Percentiles rank a stretch among this genome's conserved stretches.
phyloP scores from a whole-genome alignment of 805 yeast species.

The Candida pseudofarinosa region DNA sequence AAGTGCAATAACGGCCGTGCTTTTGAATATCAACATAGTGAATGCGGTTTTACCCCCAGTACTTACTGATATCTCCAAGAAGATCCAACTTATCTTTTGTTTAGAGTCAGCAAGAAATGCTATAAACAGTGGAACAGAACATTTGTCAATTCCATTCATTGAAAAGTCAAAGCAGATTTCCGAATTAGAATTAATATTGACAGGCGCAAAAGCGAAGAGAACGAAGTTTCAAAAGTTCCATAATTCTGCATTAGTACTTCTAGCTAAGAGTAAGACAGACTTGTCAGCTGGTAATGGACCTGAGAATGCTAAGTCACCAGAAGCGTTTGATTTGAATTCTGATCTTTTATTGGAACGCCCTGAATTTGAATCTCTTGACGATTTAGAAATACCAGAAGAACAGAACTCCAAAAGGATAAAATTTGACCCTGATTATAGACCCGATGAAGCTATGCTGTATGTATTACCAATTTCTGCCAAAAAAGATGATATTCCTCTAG shows the following conservation, averaged over 20 bases:
- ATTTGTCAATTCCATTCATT: slow-evolving; percentile 52
- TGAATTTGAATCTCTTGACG: slow-evolving; percentile 57
- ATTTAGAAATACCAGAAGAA: slow-evolving; percentile 29
- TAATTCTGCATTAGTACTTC: slow-evolving; percentile 68
- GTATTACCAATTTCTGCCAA: slow-evolving; percentile 58
- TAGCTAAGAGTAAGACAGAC: slow-evolving; percentile 53
- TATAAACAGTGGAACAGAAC: slow-evolving; percentile 61
- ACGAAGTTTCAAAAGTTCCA: slow-evolving; percentile 75
- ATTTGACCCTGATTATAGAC: slow-evolving; percentile 31
- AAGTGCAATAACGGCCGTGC: slow-evolving; percentile 36
- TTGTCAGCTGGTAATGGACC: background rate
- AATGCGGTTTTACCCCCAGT: slow-evolving; percentile 25
- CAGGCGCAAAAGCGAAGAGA: slow-evolving; percentile 86
- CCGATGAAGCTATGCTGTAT: slow-evolving; percentile 14
- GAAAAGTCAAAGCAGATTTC: slow-evolving; percentile 55
- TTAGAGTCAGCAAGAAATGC: slow-evolving; percentile 67
- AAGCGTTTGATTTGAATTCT: slow-evolving; percentile 60
- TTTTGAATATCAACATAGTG: slow-evolving; percentile 33
- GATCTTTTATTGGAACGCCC: slow-evolving; percentile 78
- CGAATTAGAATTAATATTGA: slow-evolving; percentile 58
- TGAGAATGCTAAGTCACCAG: slow-evolving; percentile 33
- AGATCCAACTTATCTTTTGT: slow-evolving; percentile 46
- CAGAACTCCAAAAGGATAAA: slow-evolving; percentile 37
- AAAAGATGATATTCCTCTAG: slow-evolving; percentile 59
- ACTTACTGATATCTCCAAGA: slow-evolving; percentile 23